These are phyloP conservation scores for Thermochaetoides thermophila DNA, from an alignment of 495 filamentous ascomycete species.

Conservation along the genomic window DNA sequence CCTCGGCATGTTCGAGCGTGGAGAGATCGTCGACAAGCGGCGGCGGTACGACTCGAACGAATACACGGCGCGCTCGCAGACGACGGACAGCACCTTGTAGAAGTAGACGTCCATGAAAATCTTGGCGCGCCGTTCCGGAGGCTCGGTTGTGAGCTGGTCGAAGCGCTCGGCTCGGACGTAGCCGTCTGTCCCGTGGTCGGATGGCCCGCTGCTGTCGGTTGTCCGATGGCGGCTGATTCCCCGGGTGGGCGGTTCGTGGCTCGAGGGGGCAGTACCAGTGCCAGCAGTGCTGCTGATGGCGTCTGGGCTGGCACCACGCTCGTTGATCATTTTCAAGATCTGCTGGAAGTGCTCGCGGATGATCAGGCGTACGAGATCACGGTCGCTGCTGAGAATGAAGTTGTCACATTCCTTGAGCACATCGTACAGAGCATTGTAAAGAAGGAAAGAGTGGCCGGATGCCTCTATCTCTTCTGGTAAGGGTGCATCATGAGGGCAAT, in stretches of 20 bases:
- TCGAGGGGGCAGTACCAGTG: no score
- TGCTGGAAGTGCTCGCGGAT: slow-evolving; percentile 26
- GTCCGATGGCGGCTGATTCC: no score
- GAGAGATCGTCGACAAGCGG: neutral
- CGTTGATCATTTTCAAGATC: slow-evolving; percentile 21
- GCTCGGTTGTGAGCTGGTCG: slow-evolving; percentile 21
- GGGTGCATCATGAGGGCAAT: slow-evolving; percentile 2
- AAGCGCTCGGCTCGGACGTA: slow-evolving; percentile 7
- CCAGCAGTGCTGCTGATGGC: slow-evolving; percentile 1
- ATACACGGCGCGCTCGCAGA: slow-evolving; percentile 14
- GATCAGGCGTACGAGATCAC: slow-evolving; percentile 18
- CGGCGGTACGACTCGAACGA: slow-evolving; percentile 7
- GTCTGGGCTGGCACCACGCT: slow-evolving; percentile 1
- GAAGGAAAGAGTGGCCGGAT: slow-evolving; percentile 15
- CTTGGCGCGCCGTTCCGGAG: slow-evolving; percentile 25
- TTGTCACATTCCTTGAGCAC: slow-evolving; percentile 19
- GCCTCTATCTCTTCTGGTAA: slow-evolving; percentile 6
- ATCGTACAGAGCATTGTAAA: slow-evolving; percentile 24
- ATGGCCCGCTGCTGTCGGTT: no score
- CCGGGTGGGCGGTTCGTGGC: no score
- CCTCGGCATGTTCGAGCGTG: neutral
- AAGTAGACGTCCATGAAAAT: slow-evolving; percentile 30
- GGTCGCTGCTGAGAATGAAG: slow-evolving; percentile 11
- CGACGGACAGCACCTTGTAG: slow-evolving; percentile 18
- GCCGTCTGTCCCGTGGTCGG: no score